Percentiles rank a stretch among this genome's conserved stretches.
phyloP scores from a whole-genome alignment of 495 filamentous ascomycete genomes.

The Penicillium paxilli region DNA sequence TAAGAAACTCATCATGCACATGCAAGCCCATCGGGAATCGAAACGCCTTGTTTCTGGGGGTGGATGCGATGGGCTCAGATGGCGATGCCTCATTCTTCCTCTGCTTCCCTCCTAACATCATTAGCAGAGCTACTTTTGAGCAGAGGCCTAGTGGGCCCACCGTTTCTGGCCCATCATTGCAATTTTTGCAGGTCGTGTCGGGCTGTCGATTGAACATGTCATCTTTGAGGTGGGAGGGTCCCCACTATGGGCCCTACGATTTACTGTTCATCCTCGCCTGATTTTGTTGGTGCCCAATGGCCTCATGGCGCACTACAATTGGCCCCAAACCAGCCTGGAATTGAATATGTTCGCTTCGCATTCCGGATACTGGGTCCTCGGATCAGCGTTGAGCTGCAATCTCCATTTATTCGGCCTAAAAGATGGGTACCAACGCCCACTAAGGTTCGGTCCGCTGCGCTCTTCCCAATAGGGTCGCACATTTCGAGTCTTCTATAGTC shows the following conservation, averaged over 20 bases:
- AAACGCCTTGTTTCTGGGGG: not conserved
- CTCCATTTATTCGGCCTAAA: conserved; percentile 10
- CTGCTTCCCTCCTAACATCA: not conserved
- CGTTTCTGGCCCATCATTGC: conserved; percentile 22
- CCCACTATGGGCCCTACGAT: conserved; percentile 14
- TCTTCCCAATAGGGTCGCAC: conserved; percentile 9
- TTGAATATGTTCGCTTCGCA: conserved; percentile 25
- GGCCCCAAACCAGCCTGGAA: conserved; percentile 26
- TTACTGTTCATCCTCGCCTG: conserved; percentile 18
- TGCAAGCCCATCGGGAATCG: conserved; percentile 1
- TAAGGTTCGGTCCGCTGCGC: conserved; percentile 29
- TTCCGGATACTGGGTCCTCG: conserved; percentile 21
- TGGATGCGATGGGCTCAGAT: conserved; percentile 5
- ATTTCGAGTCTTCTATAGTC: conserved; percentile 12
- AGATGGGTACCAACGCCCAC: conserved; percentile 33
- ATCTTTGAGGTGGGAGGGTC: conserved; percentile 28
- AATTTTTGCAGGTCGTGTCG: conserved; percentile 15
- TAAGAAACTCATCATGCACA: conserved; percentile 5
- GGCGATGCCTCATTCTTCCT: conserved; percentile 9
- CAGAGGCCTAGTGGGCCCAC: conserved; percentile 6
- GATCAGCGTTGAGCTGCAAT: conserved; percentile 20
- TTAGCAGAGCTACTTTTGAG: not conserved
- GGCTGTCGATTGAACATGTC: conserved; percentile 40
- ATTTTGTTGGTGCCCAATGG: conserved; percentile 47
- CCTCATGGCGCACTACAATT: conserved; percentile 30